Percentiles rank a stretch among this genome's conserved stretches.
phyloP scores from a whole-genome alignment of 352 stramenopile species.

The Thalassiosira exigua region DNA sequence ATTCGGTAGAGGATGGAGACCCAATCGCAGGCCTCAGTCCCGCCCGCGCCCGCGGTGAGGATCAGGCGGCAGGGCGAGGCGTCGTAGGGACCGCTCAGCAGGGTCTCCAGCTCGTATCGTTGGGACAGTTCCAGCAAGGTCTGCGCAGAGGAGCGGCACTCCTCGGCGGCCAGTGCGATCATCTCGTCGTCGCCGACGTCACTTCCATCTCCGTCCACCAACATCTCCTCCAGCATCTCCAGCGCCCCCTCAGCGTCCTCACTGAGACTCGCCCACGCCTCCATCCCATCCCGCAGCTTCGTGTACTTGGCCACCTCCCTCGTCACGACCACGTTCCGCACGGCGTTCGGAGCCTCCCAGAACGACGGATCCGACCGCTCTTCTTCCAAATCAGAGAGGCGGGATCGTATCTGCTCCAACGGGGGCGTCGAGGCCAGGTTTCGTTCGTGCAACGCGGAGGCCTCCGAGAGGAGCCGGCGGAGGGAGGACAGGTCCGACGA shows the following conservation, averaged over 20 bases:
- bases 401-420: constrained; percentile 1
- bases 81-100: constrained; percentile 76
- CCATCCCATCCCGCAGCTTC: constrained; percentile 44
- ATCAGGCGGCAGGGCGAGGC: constrained; percentile 62
- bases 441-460: constrained; percentile 15
- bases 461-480: constrained; percentile 1
- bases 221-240: constrained; percentile 61
- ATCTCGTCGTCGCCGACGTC: constrained; percentile 54
- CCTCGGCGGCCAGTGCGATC: constrained; percentile 44
- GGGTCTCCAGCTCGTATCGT: constrained; percentile 71
- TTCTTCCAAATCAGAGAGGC: constrained; percentile 64
- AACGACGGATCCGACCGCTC: constrained; percentile 68
- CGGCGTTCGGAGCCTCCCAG: constrained; percentile 67
- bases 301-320: constrained; percentile 55
- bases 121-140: constrained; percentile 56
- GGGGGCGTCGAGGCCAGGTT: constrained; percentile 15
- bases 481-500: constrained; percentile 32
- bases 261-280: constrained; percentile 60
- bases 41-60: constrained; percentile 87
- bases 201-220: background rate
- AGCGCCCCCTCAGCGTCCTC: constrained; percentile 59
- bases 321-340: constrained; percentile 50
- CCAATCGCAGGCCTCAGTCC: constrained; percentile 96
- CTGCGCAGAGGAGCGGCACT: constrained; percentile 51
- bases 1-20: constrained; percentile 94